phyloP scores from a whole-genome alignment of 192 early-diverging fungal genomes.

The Podila clonocystis region DNA sequence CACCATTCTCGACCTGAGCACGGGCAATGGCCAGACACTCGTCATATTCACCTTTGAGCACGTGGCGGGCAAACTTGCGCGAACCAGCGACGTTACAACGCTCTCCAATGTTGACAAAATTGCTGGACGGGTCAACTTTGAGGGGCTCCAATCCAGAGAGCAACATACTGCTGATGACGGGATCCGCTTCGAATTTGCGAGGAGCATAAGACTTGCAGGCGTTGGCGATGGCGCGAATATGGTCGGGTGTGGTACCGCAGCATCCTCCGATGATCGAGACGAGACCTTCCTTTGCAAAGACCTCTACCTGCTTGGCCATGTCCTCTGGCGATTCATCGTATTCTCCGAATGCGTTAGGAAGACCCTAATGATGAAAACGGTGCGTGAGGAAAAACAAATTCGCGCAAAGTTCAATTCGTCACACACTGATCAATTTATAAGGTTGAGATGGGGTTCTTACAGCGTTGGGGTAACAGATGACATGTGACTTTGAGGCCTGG shows the following conservation, averaged over 20 bases:
- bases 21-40: constrained; percentile 94
- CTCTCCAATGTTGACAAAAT: constrained; percentile 96
- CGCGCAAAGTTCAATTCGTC: not conserved
- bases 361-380: constrained; percentile 61
- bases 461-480: constrained; percentile 97
- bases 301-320: constrained; percentile 88
- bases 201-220: constrained; percentile 79
- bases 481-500: constrained; percentile 79
- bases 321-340: constrained; percentile 90
- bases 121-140: constrained; percentile 80
- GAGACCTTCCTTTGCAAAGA: constrained; percentile 92
- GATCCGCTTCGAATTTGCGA: constrained; percentile 77
- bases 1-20: constrained; percentile 94
- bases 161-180: constrained; percentile 74
- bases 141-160: constrained; percentile 91
- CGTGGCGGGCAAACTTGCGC: constrained; percentile 92
- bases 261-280: constrained; percentile 97
- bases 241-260: constrained; percentile 96
- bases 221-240: constrained; percentile 88
- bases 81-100: constrained; percentile 98
- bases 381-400: not conserved
- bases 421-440: not conserved
- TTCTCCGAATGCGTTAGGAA: constrained; percentile 97
- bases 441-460: constrained; percentile 42
- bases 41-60: constrained; percentile 92